Base-by-base conservation (phyloP, 306 rosid species). In the Acacia crassicarpa region DNA sequence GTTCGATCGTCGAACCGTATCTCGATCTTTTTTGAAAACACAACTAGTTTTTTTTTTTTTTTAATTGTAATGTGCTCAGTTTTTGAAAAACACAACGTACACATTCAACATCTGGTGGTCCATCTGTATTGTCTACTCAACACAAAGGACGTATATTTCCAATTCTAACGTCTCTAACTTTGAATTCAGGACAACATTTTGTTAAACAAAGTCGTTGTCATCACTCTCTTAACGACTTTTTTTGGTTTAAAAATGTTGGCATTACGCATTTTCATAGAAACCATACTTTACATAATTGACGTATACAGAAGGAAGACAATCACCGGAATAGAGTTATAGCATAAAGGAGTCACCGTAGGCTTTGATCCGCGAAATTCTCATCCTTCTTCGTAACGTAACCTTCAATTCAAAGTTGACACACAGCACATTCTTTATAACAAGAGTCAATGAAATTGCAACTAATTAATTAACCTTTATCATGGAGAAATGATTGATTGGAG, bases 1-100 rank as follows among this genome's bases (percentile, higher is more conserved):
- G 72, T 67, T 73, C 14, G n/a, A n/a, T n/a, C n/a, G n/a, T n/a
- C n/a, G 51, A 23, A 70, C 43, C 78, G 78, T 85, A 89, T 84
- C 74, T 43, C n/a, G n/a, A n/a, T n/a, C 27, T 69, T 33, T 43
- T 41, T 43, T 41, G 9, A 69, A 69, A 41, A 32, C 35, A 32
- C 4, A 32, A 30, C 2, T 1, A 48, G 4, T 67, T 67, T 67
- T n/a, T n/a, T n/a, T n/a, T n/a, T n/a, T n/a, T n/a, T n/a, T 38
- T 4, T 0, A 19, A 48, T 48, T 20, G 1, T 53, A 19, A 53
- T 53, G 49, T 81, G 78, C 79, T 83, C 67, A 62, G 81, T 85
- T 78, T 72, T 74, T 86, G 23, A 66, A 81, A 32, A 72, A 10
- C 13, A n/a, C 76, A 74, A 67, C 32, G 45, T 35, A 9, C 59